Conservation (phyloP, 2,329 filamentous ascomycete genomes). For the Fusarium incarnatum region DNA sequence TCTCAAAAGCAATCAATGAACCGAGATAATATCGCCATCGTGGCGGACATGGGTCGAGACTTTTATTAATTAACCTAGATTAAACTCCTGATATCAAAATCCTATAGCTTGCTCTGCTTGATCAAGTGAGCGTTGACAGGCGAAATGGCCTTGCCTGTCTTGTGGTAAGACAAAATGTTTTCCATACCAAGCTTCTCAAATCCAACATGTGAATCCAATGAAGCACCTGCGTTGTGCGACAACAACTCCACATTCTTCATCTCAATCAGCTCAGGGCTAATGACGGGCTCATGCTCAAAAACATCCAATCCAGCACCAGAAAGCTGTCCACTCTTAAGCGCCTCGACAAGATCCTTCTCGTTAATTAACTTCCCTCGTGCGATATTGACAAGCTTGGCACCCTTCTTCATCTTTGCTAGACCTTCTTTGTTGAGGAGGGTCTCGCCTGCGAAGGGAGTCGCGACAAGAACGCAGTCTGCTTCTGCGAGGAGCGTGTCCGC, state of each 20-base stretch:
- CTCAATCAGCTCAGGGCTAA: constrained; percentile 43
- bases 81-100: not conserved
- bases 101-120: constrained; percentile 42
- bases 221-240: constrained; percentile 45
- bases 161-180: constrained; percentile 41
- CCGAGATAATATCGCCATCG: not conserved
- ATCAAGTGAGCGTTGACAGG: constrained; percentile 45
- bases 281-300: constrained; percentile 73
- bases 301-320: constrained; percentile 75
- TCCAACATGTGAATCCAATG: constrained; percentile 43
- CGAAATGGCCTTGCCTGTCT: constrained; percentile 43
- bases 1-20: not conserved
- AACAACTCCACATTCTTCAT: constrained; percentile 46
- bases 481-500: constrained; percentile 41
- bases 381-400: constrained; percentile 77
- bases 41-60: not conserved
- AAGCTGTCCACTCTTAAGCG: constrained; percentile 71
- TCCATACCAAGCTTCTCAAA: constrained; percentile 46
- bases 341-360: constrained; percentile 75
- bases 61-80: not conserved
- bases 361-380: constrained; percentile 79
- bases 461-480: constrained; percentile 44
- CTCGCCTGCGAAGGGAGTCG: constrained; percentile 43
- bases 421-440: constrained; percentile 59
- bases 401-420: constrained; percentile 77